Percentiles rank a stretch among this genome's conserved stretches.
Conservation (phyloP, 345 rosid genomes). For the Salix suchowensis region DNA sequence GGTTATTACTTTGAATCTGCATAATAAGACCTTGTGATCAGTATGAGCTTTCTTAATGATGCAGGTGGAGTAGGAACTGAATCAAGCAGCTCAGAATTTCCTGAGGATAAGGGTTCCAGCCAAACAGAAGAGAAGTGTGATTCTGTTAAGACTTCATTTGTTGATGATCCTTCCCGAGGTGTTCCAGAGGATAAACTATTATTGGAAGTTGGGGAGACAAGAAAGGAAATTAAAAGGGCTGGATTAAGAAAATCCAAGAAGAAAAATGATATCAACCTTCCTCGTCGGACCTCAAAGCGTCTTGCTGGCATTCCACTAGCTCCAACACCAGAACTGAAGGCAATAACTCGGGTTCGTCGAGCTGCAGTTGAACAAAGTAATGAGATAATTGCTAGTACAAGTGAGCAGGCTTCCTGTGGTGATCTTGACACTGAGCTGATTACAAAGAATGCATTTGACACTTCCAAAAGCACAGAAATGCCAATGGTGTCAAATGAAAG, state of each 20-base stretch:
- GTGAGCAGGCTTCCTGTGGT: slow-evolving; percentile 20
- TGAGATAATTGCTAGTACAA: slow-evolving; percentile 22
- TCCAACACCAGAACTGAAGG: slow-evolving; percentile 53
- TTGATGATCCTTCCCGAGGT: slow-evolving; percentile 23
- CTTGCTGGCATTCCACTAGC: slow-evolving; percentile 82
- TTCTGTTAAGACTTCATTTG: slow-evolving; percentile 15
- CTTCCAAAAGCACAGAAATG: slow-evolving; percentile 16
- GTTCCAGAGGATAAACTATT: slow-evolving; percentile 15
- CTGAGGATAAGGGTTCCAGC: slow-evolving; percentile 22
- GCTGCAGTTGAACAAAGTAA: slow-evolving; percentile 26
- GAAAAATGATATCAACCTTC: slow-evolving; percentile 32
- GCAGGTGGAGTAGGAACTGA: slow-evolving; percentile 31
- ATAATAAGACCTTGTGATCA: neutral
- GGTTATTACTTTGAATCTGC: neutral
- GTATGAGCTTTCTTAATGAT: slow-evolving; percentile 11
- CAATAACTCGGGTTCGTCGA: slow-evolving; percentile 39
- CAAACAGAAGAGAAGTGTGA: slow-evolving; percentile 27
- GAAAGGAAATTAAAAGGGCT: slow-evolving; percentile 22
- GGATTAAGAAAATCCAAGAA: slow-evolving; percentile 28
- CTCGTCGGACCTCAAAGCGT: slow-evolving; percentile 78
- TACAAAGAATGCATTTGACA: slow-evolving; percentile 10
- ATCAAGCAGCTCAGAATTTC: slow-evolving; percentile 27
- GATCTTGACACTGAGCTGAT: slow-evolving; percentile 12
- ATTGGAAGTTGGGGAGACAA: slow-evolving; percentile 21
- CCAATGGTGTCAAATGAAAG: slow-evolving; percentile 9